Percentiles rank a stretch among this genome's conserved stretches.
phyloP scores from a whole-genome alignment of 2,329 filamentous ascomycete genomes.

The Cercospora nicotianae region DNA sequence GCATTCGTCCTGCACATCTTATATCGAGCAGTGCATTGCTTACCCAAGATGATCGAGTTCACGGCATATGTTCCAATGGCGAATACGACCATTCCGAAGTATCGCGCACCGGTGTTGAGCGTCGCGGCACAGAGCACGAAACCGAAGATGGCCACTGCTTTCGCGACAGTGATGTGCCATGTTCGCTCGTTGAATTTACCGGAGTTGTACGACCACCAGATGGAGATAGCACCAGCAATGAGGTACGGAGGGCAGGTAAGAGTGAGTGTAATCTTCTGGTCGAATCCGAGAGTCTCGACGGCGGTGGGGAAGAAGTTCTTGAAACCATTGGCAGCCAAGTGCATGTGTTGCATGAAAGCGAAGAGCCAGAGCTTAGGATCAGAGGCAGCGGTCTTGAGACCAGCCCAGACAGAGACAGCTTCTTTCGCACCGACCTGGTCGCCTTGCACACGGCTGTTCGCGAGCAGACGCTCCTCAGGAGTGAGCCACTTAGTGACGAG shows the following conservation, averaged over 20 bases:
- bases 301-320: constrained; percentile 50
- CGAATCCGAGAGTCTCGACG: constrained; percentile 53
- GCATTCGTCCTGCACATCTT: neutral
- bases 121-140: constrained; percentile 42
- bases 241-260: constrained; percentile 47
- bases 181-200: constrained; percentile 44
- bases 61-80: constrained; percentile 47
- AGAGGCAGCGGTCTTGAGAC: constrained; percentile 51
- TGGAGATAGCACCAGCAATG: constrained; percentile 35
- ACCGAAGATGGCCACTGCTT: constrained; percentile 40
- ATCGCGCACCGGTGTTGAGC: constrained; percentile 39
- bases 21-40: neutral
- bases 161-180: constrained; percentile 44
- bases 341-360: constrained; percentile 58
- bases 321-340: constrained; percentile 56
- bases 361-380: constrained; percentile 57
- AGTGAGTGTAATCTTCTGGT: constrained; percentile 51
- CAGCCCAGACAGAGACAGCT: constrained; percentile 48
- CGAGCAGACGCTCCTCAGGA: constrained; percentile 46
- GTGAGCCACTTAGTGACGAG: constrained; percentile 47
- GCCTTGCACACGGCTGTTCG: constrained; percentile 50
- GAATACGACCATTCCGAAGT: constrained; percentile 33
- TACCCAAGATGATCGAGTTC: constrained; percentile 42
- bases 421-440: constrained; percentile 54
- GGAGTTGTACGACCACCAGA: constrained; percentile 39